Base-by-base conservation (phyloP, 2,329 filamentous ascomycete species). In the Myriosclerotinia curreyana region DNA sequence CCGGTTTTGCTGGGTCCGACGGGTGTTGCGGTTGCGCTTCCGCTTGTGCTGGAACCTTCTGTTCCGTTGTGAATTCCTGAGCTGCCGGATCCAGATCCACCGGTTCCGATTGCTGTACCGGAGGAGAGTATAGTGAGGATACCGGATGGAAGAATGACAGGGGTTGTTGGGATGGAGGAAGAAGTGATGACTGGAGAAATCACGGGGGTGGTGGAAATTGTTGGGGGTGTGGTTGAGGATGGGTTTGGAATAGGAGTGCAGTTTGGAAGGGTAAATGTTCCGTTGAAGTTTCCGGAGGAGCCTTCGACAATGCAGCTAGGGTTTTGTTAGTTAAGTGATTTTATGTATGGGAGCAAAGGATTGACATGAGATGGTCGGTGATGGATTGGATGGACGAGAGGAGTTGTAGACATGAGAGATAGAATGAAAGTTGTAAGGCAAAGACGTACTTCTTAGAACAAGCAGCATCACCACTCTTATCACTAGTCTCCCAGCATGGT, bases 251-350 rank as follows among this genome's bases (percentile, higher is more conserved):
- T 50, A 2, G 69, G 68, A 7, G 67, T 69, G 55, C 69, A 72
- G 52, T 65, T 65, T 5, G 76, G 72, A 11, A 80, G 75, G 34
- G 76, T 78, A 69, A 76, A 79, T 54, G 66, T 71, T 40, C 73
- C 72, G 60, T 69, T 74, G 55, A 76, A 65, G 38, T 74, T 71
- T 36, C 73, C 71, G 63, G 67, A 74, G 34, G 52, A 59, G 42
- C 75, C 77, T 66, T 82, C 79, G 54, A 81, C 79, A 46, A 81
- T 73, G 68, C 79, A 81, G 73, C 71, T 71, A 36, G 61, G 65
- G 64, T 60, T 38, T 51, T 28, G 22, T 49, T 49, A 44, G 36
- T 38, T 14, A 31, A 17, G 14, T 36, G 40, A 25, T 46, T 15
- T 14, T 15, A 22, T 22, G 22, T 25, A 20, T 5, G 12, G 12